Conservation (phyloP, 352 stramenopile species). For the Aphanomyces euteiches region DNA sequence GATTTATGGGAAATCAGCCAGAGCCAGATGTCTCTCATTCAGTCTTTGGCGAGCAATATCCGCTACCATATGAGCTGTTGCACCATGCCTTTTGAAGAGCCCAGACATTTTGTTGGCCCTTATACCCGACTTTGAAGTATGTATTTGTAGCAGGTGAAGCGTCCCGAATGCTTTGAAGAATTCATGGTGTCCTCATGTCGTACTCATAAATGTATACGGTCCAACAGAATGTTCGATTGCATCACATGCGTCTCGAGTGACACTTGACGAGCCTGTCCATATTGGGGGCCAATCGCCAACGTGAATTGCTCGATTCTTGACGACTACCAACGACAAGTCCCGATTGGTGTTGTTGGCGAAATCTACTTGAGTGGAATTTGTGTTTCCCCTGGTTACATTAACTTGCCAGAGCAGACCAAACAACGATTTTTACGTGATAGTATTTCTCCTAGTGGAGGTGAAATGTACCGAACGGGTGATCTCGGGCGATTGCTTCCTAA, state of each 20-base stretch:
- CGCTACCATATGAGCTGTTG: slow-evolving; percentile 1
- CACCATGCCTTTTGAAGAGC: slow-evolving; percentile 9
- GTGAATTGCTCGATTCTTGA: slow-evolving; percentile 77
- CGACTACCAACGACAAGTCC: slow-evolving; percentile 59
- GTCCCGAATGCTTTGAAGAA: background rate
- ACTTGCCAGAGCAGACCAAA: slow-evolving; percentile 70
- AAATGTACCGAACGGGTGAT: slow-evolving; percentile 92
- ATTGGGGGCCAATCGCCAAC: slow-evolving; percentile 69
- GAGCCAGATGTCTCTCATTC: background rate
- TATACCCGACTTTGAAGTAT: background rate
- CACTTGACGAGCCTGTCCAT: slow-evolving; percentile 30
- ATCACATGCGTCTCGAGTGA: background rate
- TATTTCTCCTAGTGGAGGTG: slow-evolving; percentile 44
- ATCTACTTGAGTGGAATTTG: slow-evolving; percentile 85
- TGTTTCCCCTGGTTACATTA: slow-evolving; percentile 80
- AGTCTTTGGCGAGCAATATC: background rate
- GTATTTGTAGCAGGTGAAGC: slow-evolving; percentile 17
- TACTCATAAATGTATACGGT: background rate
- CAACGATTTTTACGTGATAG: slow-evolving; percentile 74
- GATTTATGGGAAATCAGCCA: background rate
- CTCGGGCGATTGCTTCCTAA: slow-evolving; percentile 87
- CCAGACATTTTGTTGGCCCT: too few species aligned
- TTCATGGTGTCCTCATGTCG: background rate
- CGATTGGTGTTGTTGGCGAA: slow-evolving; percentile 65
- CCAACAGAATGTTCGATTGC: background rate